Evolutionary conservation across 495 filamentous ascomycete genomes (phyloP).

Genomic region (Talaromyces thailandensis): DNA sequence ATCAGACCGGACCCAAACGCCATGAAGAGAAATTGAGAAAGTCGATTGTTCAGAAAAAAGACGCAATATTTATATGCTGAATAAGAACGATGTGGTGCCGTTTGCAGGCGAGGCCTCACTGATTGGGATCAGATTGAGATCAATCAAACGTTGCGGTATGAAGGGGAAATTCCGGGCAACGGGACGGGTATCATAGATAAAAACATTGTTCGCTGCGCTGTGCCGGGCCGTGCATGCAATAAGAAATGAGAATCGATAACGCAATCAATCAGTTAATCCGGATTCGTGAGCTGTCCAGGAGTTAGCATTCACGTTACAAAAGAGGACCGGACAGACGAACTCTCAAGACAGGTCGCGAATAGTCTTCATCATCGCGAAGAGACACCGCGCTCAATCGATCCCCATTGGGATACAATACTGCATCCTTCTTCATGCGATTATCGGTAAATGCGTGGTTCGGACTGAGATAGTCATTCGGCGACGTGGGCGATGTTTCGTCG

Average conservation of each 20-base stretch:
- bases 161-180: not conserved
- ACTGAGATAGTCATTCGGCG: slow-evolving; percentile 16
- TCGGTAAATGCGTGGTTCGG: slow-evolving; percentile 30
- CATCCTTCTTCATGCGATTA: slow-evolving; percentile 35
- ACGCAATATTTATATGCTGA: slow-evolving; percentile 1
- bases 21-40: not conserved
- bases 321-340: slow-evolving; percentile 22
- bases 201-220: slow-evolving; percentile 3
- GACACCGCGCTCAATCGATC: slow-evolving; percentile 41
- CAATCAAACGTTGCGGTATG: not conserved
- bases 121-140: not conserved
- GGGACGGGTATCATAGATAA: slow-evolving; percentile 5
- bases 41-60: not conserved
- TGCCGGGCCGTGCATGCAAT: slow-evolving; percentile 12
- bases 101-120: not conserved
- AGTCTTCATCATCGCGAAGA: slow-evolving; percentile 48
- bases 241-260: not conserved
- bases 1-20: not conserved
- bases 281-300: slow-evolving; percentile 40
- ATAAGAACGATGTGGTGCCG: not conserved
- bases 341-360: slow-evolving; percentile 46
- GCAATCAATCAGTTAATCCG: slow-evolving; percentile 27
- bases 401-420: slow-evolving; percentile 35
- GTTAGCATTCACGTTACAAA: slow-evolving; percentile 14
- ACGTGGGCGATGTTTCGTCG: slow-evolving; percentile 9